A percentile compares a stretch with the other conserved stretches of the same genome.
Conservation (phyloP, 2,329 filamentous ascomycete species). For the Colletotrichum musicola region DNA sequence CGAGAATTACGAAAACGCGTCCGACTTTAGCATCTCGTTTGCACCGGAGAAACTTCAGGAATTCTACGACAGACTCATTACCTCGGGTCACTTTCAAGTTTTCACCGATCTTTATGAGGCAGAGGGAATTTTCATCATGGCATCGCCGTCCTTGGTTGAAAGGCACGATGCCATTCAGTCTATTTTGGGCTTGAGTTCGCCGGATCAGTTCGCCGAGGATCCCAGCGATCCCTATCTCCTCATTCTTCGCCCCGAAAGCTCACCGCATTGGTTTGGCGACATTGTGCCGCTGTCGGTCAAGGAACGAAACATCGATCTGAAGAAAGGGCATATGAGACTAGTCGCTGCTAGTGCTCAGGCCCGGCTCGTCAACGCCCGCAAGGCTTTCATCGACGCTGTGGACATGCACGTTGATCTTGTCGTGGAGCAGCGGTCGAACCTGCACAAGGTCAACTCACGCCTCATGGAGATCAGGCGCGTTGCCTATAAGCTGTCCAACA, state of each 20-base stretch:
- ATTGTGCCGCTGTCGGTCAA: constrained; percentile 78
- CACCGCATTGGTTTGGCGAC: constrained; percentile 84
- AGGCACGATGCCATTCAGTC: constrained; percentile 85
- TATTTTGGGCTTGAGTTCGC: constrained; percentile 79
- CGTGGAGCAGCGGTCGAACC: constrained; percentile 92
- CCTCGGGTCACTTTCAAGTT: constrained; percentile 89
- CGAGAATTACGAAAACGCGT: constrained; percentile 95
- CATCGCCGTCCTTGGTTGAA: constrained; percentile 81
- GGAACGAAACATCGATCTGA: constrained; percentile 85
- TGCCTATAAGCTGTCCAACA: constrained; percentile 95
- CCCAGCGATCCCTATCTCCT: constrained; percentile 85
- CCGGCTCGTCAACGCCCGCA: constrained; percentile 82
- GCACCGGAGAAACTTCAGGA: constrained; percentile 75
- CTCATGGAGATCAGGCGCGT: constrained; percentile 95
- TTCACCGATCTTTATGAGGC: constrained; percentile 78
- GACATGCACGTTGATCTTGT: constrained; percentile 89
- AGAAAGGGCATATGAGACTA: constrained; percentile 86
- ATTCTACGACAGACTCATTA: constrained; percentile 83
- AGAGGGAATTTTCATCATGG: constrained; percentile 85
- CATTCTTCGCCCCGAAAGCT: constrained; percentile 84
- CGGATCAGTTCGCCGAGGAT: constrained; percentile 74
- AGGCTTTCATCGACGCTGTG: constrained; percentile 80
- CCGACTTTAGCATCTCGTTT: constrained; percentile 90
- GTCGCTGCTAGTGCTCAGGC: constrained; percentile 89
- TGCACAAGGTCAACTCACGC: constrained; percentile 91